Base-by-base conservation (phyloP, 1,284 basidiomycete species). In the Laetiporus sulphureus region DNA sequence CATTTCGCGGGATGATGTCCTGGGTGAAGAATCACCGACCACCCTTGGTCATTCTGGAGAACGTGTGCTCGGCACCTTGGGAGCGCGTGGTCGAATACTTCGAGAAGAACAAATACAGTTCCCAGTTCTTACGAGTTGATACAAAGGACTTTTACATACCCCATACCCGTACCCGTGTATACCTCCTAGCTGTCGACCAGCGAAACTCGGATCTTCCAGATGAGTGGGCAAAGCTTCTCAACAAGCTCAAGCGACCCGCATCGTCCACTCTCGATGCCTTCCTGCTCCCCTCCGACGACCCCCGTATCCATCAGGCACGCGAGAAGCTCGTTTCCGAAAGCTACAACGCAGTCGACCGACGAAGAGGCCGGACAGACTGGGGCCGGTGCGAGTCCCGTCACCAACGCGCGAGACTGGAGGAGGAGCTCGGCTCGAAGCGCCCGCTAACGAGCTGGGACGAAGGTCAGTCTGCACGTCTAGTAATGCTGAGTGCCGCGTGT, bases 131-230 rank as follows among this genome's bases (percentile, higher is more conserved):
- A 20, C 73, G 87, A 8, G 79, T 97, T 39, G 94, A 97, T 57
- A 97, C 94, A 7, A 97, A 96, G 60, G 73, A 83, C 40, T 96
- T 82, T 58, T 97, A 97, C 60, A 93, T 97, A 41, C 93, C 93
- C 4, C 93, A 97, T 54, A 97, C 93, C 0, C 81, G 92, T 10
- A 91, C 84, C 2, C 83, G 92, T 41, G 90, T 87, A 4, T 96
- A 95, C 57, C 75, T 94, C 25, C 65, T 93, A 40, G 91, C 91
- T 0, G 75, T 91, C 40, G 75, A 85, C 60, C 68, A 77, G 52
- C 71, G 67, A 45, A 61, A 64, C n/a, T 80, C 75, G 5, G 62
- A 62, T 22, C 68, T 91, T 5, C 82, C 90, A 0, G 67, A 75
- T 13, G 67, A 77, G 35, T 96, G 94, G 93, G 74, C 72, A 37